A percentile compares a stretch with the other conserved stretches of the same genome.
Conservation (phyloP, 257 asterid genomes). For the Thymus mandschuricus region DNA sequence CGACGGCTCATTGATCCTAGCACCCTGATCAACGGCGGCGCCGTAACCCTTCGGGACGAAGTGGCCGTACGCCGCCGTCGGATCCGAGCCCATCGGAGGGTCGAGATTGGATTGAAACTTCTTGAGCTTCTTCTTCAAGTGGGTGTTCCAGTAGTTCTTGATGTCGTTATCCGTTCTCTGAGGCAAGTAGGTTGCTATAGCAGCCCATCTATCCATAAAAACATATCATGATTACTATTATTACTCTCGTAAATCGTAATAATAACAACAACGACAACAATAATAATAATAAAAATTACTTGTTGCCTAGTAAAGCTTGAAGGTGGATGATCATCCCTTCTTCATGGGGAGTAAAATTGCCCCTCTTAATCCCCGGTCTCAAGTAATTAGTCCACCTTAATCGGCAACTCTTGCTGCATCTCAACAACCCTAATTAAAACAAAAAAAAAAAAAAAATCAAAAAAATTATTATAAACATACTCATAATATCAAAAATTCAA, state of each 20-base stretch:
- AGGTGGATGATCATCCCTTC: conserved; percentile 98
- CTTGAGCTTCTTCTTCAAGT: conserved; percentile 86
- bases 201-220: conserved; percentile 76
- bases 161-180: conserved; percentile 96
- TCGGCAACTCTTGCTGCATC: conserved; percentile 99
- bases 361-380: conserved; percentile 97
- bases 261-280: no score
- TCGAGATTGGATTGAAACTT: conserved; percentile 51
- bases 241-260: no score
- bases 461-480: neutral
- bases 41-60: conserved; percentile 38
- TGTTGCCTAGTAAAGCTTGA: conserved; percentile 93
- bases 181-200: conserved; percentile 92
- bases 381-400: conserved; percentile 94
- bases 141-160: conserved; percentile 98
- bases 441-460: neutral
- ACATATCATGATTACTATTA: no score
- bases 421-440: conserved; percentile 60
- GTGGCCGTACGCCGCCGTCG: conserved; percentile 38
- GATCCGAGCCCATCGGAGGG: conserved; percentile 39
- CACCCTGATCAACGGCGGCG: neutral
- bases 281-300: conserved; percentile 45
- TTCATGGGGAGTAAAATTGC: conserved; percentile 94
- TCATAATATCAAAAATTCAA: neutral
- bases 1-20: neutral